phyloP scores from a whole-genome alignment of 805 yeast species.

The Monosporozyma aerobia region DNA sequence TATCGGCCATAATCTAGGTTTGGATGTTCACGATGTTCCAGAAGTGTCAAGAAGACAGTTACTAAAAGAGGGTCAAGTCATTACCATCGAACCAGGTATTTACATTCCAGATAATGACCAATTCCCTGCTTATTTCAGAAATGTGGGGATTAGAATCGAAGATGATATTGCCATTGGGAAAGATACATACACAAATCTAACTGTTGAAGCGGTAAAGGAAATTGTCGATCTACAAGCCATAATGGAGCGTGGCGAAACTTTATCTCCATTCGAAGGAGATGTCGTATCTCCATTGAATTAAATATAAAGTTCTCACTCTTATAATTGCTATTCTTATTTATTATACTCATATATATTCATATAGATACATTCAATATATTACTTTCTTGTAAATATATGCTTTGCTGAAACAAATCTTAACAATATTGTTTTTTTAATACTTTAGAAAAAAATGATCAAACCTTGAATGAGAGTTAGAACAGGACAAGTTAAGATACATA shows the following conservation, averaged over 20 bases:
- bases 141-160: constrained; percentile 89
- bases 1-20: constrained; percentile 90
- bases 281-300: constrained; percentile 27
- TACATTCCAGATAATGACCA: constrained; percentile 65
- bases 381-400: neutral
- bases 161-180: constrained; percentile 82
- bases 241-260: constrained; percentile 49
- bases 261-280: constrained; percentile 37
- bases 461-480: neutral
- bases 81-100: constrained; percentile 94
- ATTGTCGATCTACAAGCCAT: constrained; percentile 68
- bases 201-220: constrained; percentile 82
- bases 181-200: constrained; percentile 48
- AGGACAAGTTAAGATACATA: neutral
- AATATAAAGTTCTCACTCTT: neutral
- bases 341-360: neutral
- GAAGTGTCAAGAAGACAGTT: constrained; percentile 44
- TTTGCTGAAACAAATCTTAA: neutral
- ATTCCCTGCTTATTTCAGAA: constrained; percentile 75
- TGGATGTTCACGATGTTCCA: constrained; percentile 84
- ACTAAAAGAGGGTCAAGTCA: constrained; percentile 63
- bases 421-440: neutral
- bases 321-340: neutral
- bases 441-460: neutral
- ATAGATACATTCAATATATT: neutral